These are phyloP conservation scores for Leucosporidium creatinivorum DNA, from an alignment of 768 basidiomycete species.

Conservation along the genomic window DNA sequence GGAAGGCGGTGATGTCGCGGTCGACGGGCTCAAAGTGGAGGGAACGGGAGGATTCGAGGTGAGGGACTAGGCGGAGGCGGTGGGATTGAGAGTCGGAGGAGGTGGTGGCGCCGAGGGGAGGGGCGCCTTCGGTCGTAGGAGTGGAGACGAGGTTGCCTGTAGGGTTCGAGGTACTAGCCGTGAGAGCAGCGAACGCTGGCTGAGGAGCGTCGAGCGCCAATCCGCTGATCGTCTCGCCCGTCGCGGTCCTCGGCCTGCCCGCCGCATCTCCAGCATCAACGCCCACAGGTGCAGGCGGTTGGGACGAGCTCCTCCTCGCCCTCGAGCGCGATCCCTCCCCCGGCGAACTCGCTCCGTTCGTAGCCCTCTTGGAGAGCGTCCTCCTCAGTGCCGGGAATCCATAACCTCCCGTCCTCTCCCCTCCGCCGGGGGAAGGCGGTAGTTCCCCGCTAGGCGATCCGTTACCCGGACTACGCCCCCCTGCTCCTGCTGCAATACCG, in stretches of 20 bases:
- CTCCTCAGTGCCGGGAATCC: conserved; percentile 30
- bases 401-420: conserved; percentile 12
- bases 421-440: conserved; percentile 14
- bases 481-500: too few species aligned
- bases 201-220: background rate
- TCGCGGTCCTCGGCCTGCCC: background rate
- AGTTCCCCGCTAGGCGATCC: conserved; percentile 11
- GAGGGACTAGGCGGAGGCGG: conserved; percentile 88
- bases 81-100: conserved; percentile 44
- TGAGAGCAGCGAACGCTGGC: background rate
- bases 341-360: background rate
- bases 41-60: conserved; percentile 80
- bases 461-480: conserved; percentile 15
- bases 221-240: conserved; percentile 1
- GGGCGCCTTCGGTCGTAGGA: background rate
- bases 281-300: conserved; percentile 14
- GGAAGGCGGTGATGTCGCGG: conserved; percentile 67
- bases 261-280: background rate
- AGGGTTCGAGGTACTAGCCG: conserved; percentile 9
- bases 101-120: conserved; percentile 5
- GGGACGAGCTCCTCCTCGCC: conserved; percentile 17
- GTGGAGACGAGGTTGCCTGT: background rate
- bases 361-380: conserved; percentile 14
- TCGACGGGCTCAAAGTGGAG: conserved; percentile 87
- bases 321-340: conserved; percentile 5